Conservation (phyloP, 2,329 filamentous ascomycete species). For the Colletotrichum theobromicola region DNA sequence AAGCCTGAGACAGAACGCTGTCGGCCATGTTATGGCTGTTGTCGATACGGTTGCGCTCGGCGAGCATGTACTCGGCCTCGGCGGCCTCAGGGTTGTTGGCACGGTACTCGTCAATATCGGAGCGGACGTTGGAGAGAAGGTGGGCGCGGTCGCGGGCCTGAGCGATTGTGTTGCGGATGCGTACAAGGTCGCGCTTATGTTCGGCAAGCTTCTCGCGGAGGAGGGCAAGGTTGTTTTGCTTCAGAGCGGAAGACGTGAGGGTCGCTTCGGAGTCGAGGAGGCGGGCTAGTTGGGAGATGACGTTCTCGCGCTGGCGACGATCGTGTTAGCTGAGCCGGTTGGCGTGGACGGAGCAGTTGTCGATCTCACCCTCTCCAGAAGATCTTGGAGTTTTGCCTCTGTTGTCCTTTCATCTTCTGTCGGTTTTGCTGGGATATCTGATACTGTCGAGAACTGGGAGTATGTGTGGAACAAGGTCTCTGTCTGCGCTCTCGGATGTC, state of each 20-base stretch:
- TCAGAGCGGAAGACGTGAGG: constrained; percentile 88
- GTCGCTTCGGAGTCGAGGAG: constrained; percentile 92
- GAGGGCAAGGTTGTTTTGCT: constrained; percentile 92
- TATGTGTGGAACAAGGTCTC: constrained; percentile 85
- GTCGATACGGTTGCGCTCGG: constrained; percentile 85
- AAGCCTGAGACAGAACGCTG: constrained; percentile 90
- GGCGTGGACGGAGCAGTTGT: neutral
- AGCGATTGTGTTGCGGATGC: constrained; percentile 74
- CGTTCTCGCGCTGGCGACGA: constrained; percentile 71
- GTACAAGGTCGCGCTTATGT: constrained; percentile 81
- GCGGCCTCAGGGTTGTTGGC: constrained; percentile 79
- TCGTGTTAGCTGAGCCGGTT: neutral
- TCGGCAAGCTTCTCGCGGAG: constrained; percentile 89
- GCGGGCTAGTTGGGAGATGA: constrained; percentile 82
- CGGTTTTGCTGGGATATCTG: constrained; percentile 81
- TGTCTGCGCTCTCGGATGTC: constrained; percentile 60
- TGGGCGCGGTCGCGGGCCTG: constrained; percentile 88
- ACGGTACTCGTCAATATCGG: constrained; percentile 90
- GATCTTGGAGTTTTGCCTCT: constrained; percentile 81
- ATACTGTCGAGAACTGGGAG: constrained; percentile 84
- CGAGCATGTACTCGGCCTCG: constrained; percentile 97
- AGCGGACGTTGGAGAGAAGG: constrained; percentile 86
- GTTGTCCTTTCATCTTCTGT: constrained; percentile 83
- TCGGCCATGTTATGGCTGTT: constrained; percentile 90
- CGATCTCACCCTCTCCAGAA: constrained; percentile 76